Evolutionary conservation across 1,284 basidiomycete genomes (phyloP).

Genomic region (Athelia sp.): DNA sequence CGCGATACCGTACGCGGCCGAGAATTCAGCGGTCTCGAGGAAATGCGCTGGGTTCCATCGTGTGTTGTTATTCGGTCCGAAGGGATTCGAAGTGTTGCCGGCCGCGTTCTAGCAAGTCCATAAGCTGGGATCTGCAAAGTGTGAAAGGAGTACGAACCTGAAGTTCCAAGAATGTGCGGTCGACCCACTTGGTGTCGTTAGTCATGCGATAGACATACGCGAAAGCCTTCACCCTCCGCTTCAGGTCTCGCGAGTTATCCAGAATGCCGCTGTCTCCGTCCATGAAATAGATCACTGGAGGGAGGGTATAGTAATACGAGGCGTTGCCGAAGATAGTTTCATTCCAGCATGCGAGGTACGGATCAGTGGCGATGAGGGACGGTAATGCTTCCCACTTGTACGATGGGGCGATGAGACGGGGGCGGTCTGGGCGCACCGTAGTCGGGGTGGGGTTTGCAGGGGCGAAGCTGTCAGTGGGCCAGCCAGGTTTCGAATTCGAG

Average conservation of each 20-base stretch:
- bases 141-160: too few relatives aligned
- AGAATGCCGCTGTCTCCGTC: conserved; percentile 91
- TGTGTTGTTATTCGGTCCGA: conserved; percentile 48
- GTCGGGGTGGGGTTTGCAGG: conserved; percentile 57
- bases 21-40: conserved; percentile 91
- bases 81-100: conserved; percentile 35
- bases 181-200: conserved; percentile 84
- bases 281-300: conserved; percentile 64
- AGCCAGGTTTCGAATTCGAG: conserved; percentile 45
- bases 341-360: conserved; percentile 90
- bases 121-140: not conserved
- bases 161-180: conserved; percentile 82
- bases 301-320: conserved; percentile 55
- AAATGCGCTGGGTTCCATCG: conserved; percentile 89
- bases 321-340: conserved; percentile 90
- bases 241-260: conserved; percentile 87
- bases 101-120: not conserved
- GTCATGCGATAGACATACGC: conserved; percentile 90
- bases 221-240: conserved; percentile 89
- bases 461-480: conserved; percentile 75
- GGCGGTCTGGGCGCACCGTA: conserved; percentile 72
- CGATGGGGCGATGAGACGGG: conserved; percentile 87
- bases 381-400: conserved; percentile 92
- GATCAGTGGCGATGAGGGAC: conserved; percentile 75
- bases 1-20: conserved; percentile 82